Evolutionary conservation across 208 protist genomes (phyloP).

Genomic region (Trypanosoma theileri): DNA sequence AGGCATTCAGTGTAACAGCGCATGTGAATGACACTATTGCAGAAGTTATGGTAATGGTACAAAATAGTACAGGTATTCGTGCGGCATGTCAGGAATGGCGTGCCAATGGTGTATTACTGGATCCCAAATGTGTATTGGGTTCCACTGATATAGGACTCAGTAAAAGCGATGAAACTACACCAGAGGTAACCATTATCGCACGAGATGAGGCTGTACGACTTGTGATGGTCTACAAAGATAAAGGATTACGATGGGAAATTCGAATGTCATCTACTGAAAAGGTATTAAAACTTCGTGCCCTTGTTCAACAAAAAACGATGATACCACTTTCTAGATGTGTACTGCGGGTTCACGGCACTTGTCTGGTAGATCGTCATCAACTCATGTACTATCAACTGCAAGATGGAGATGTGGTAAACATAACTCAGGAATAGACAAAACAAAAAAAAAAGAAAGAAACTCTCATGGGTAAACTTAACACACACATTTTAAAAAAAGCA

Average conservation of each 20-base stretch:
- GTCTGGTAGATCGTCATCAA: slow-evolving; percentile 73
- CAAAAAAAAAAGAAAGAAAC: not conserved
- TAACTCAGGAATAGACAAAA: slow-evolving; percentile 59
- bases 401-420: slow-evolving; percentile 66
- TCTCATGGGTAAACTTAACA: not conserved
- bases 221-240: slow-evolving; percentile 50
- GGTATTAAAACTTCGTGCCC: slow-evolving; percentile 70
- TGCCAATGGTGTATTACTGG: slow-evolving; percentile 33
- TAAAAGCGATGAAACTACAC: slow-evolving; percentile 23
- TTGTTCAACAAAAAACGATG: slow-evolving; percentile 75
- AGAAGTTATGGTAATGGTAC: slow-evolving; percentile 83
- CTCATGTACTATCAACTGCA: slow-evolving; percentile 73
- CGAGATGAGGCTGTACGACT: slow-evolving; percentile 61
- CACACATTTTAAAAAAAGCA: too few species aligned
- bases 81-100: slow-evolving; percentile 77
- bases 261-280: slow-evolving; percentile 61
- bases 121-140: slow-evolving; percentile 43
- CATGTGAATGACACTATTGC: slow-evolving; percentile 70
- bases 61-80: slow-evolving; percentile 68
- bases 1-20: slow-evolving; percentile 84
- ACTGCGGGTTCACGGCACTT: slow-evolving; percentile 31
- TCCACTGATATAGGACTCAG: slow-evolving; percentile 62
- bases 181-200: slow-evolving; percentile 71
- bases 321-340: slow-evolving; percentile 84
- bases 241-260: slow-evolving; percentile 69